Percentiles rank a stretch among this genome's conserved stretches.
phyloP scores from a whole-genome alignment of 768 basidiomycete genomes.

The Inosperma sp. region DNA sequence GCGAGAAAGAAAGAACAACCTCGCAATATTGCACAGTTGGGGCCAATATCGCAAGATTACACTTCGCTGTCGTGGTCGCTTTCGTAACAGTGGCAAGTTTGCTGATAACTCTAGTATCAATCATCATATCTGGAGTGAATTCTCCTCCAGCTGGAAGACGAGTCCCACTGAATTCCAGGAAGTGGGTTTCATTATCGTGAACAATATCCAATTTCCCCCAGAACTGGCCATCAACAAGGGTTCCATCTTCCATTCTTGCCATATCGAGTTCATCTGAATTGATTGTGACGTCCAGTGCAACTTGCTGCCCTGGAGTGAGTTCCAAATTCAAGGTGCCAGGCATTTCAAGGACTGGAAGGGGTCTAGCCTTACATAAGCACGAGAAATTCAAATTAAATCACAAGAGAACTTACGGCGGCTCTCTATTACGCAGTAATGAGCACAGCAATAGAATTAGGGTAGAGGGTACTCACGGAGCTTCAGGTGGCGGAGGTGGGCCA shows the following conservation, averaged over 20 bases:
- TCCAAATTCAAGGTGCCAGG: slow-evolving; percentile 81
- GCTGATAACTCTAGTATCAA: slow-evolving; percentile 73
- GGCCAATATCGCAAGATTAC: slow-evolving; percentile 68
- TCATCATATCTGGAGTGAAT: slow-evolving; percentile 60
- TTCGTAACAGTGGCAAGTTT: slow-evolving; percentile 74
- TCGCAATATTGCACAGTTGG: slow-evolving; percentile 78
- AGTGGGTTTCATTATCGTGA: slow-evolving; percentile 71
- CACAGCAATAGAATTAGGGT: slow-evolving; percentile 21
- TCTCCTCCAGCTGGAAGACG: slow-evolving; percentile 60
- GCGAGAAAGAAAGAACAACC: slow-evolving; percentile 63
- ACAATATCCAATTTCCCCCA: slow-evolving; percentile 86
- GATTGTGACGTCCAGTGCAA: slow-evolving; percentile 75
- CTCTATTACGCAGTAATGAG: slow-evolving; percentile 26
- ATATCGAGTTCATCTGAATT: slow-evolving; percentile 83
- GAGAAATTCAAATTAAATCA: background rate
- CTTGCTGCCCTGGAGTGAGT: slow-evolving; percentile 70
- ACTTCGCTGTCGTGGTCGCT: slow-evolving; percentile 68
- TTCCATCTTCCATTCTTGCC: slow-evolving; percentile 89
- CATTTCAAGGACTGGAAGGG: slow-evolving; percentile 80
- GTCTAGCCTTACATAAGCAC: slow-evolving; percentile 28
- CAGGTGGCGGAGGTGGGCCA: slow-evolving; percentile 78
- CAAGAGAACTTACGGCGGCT: slow-evolving; percentile 41
- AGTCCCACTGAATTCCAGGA: slow-evolving; percentile 80
- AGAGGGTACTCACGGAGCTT: slow-evolving; percentile 62
- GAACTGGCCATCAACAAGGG: slow-evolving; percentile 77